Conservation (phyloP, 2,329 filamentous ascomycete genomes). For the Neonectria ditissima region DNA sequence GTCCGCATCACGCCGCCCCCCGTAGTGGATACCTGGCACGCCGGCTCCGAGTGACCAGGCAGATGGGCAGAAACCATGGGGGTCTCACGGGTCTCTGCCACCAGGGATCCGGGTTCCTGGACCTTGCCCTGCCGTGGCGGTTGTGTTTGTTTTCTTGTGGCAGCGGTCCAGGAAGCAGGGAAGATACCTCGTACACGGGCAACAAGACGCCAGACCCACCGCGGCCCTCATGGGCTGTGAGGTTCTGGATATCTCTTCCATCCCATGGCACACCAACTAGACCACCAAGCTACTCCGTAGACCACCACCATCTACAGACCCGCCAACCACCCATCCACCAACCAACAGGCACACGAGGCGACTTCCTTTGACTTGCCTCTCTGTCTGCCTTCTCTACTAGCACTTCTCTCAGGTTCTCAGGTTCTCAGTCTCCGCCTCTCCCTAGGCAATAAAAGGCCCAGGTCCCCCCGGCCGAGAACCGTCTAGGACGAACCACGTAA, state of each 20-base stretch:
- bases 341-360: constrained; percentile 36
- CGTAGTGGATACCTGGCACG: constrained; percentile 21
- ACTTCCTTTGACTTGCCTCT: constrained; percentile 5
- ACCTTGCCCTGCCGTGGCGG: constrained; percentile 11
- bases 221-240: constrained; percentile 16
- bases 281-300: not conserved
- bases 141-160: constrained; percentile 7
- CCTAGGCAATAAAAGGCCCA: constrained; percentile 18
- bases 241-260: not conserved
- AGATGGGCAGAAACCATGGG: constrained; percentile 22
- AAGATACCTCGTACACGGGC: not conserved
- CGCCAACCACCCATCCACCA: constrained; percentile 28
- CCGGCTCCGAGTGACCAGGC: constrained; percentile 10
- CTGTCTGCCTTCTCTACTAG: constrained; percentile 22
- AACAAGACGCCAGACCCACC: not conserved
- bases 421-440: constrained; percentile 16
- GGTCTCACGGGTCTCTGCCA: constrained; percentile 22
- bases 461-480: constrained; percentile 4
- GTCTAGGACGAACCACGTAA: constrained; percentile 18
- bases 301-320: constrained; percentile 37
- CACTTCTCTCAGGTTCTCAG: constrained; percentile 28
- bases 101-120: constrained; percentile 23
- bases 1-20: constrained; percentile 7
- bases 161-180: not conserved
- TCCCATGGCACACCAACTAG: not conserved